These are phyloP conservation scores for Canavalia gladiata DNA, from an alignment of 306 rosid genomes.

Conservation along the genomic window DNA sequence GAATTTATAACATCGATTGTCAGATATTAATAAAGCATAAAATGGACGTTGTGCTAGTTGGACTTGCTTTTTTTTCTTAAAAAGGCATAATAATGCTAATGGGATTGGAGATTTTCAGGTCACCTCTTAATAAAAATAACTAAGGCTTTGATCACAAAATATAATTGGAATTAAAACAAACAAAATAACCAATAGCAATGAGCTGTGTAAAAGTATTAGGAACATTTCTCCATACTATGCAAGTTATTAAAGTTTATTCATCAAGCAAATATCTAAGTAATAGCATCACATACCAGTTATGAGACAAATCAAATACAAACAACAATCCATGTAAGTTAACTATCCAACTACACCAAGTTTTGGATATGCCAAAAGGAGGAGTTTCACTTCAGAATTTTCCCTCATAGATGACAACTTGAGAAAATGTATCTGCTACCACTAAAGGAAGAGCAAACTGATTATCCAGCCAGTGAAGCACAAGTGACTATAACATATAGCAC, in stretches of 20 bases:
- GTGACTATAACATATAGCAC: not conserved
- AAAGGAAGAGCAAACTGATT: slow-evolving; percentile 13
- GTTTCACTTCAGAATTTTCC: not conserved
- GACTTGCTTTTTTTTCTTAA: not conserved
- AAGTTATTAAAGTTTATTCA: not conserved
- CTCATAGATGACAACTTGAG: not conserved
- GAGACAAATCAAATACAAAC: not conserved
- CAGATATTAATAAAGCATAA: not conserved
- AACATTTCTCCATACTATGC: not conserved
- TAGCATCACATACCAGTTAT: not conserved
- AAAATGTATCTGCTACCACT: slow-evolving; percentile 9
- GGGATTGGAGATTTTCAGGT: not conserved
- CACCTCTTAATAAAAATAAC: not conserved
- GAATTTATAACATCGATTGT: not conserved
- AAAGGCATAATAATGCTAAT: not conserved
- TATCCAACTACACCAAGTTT: slow-evolving; percentile 8
- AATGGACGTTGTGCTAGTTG: not conserved
- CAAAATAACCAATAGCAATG: not conserved
- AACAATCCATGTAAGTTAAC: slow-evolving; percentile 3
- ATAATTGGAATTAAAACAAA: not conserved
- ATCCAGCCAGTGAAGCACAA: slow-evolving; percentile 28
- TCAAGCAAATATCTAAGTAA: not conserved
- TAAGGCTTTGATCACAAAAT: not conserved
- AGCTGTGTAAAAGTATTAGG: not conserved
- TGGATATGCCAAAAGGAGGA: slow-evolving; percentile 23